phyloP scores from a whole-genome alignment of 2,329 filamentous ascomycete species.

The Atkinsonella texensis region DNA sequence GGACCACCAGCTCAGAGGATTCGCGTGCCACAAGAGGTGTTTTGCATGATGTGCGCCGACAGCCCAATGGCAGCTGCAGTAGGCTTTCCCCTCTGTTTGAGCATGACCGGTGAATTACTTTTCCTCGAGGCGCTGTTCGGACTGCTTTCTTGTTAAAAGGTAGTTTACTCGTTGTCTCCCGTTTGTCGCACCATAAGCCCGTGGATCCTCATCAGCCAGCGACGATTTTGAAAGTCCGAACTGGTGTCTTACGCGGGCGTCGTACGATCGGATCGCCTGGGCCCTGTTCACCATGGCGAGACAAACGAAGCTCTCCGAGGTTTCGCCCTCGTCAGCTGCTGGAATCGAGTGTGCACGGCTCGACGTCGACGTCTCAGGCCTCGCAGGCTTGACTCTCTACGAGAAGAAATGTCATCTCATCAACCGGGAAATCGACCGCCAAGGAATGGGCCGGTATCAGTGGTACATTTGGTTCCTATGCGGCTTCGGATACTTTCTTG shows the following conservation, averaged over 20 bases:
- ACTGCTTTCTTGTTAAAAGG: no score
- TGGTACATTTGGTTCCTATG: conserved; percentile 40
- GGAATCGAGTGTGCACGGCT: background rate
- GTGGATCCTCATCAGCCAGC: no score
- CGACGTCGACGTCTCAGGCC: conserved; percentile 8
- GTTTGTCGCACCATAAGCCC: no score
- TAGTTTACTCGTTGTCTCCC: no score
- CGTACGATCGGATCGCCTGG: background rate
- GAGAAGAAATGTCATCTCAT: conserved; percentile 24
- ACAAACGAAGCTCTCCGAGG: background rate
- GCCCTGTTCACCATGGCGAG: background rate
- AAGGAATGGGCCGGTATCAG: conserved; percentile 42
- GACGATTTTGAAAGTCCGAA: background rate
- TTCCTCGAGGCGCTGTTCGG: no score
- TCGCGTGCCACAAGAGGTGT: background rate
- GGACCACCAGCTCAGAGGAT: no score
- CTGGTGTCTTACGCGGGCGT: background rate
- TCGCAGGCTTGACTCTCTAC: conserved; percentile 16
- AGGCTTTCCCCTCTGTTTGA: no score
- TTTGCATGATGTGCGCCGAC: background rate
- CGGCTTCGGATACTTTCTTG: conserved; percentile 42
- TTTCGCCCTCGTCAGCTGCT: background rate
- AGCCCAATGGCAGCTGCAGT: no score
- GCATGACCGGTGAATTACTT: no score
- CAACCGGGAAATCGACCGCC: conserved; percentile 34